Conservation (phyloP, 805 yeast genomes). For the Wickerhamiella vanderwaltii region DNA sequence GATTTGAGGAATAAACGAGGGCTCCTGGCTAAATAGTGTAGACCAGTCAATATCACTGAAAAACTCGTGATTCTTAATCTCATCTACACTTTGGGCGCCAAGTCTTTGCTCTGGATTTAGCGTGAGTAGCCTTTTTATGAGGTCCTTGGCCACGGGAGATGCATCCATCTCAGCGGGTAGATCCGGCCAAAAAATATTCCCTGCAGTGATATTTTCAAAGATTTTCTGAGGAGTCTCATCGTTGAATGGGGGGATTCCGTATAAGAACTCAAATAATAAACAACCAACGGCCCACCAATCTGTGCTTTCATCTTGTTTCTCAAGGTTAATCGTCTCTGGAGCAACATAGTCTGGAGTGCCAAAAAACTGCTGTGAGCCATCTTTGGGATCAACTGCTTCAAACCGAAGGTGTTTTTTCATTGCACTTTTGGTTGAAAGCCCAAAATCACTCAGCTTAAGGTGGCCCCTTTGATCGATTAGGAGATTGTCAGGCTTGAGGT, state of each 20-base stretch:
- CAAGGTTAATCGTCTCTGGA: slow-evolving; percentile 86
- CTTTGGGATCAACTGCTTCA: not conserved
- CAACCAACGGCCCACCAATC: slow-evolving; percentile 99
- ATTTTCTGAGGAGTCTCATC: slow-evolving; percentile 68
- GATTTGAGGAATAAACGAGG: slow-evolving; percentile 65
- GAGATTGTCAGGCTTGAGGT: slow-evolving; percentile 87
- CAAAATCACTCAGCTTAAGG: slow-evolving; percentile 87
- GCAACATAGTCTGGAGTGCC: slow-evolving; percentile 98
- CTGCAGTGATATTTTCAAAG: slow-evolving; percentile 63
- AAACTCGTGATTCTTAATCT: slow-evolving; percentile 68
- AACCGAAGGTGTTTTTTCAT: not conserved
- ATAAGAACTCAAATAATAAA: slow-evolving; percentile 78
- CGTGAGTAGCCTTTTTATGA: slow-evolving; percentile 50
- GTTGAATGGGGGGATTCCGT: slow-evolving; percentile 93
- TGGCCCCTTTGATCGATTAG: slow-evolving; percentile 81
- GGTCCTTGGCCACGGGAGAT: slow-evolving; percentile 59
- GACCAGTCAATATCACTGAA: slow-evolving; percentile 66
- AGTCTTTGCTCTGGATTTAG: slow-evolving; percentile 56
- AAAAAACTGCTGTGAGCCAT: slow-evolving; percentile 45
- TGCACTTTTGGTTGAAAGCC: slow-evolving; percentile 32
- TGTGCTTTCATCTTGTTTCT: slow-evolving; percentile 69
- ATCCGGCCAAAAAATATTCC: slow-evolving; percentile 77
- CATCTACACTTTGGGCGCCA: slow-evolving; percentile 64
- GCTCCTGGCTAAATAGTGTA: slow-evolving; percentile 54
- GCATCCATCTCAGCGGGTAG: slow-evolving; percentile 33